Conservation (phyloP, 2,329 filamentous ascomycete genomes). For the Aspergillus sp. region DNA sequence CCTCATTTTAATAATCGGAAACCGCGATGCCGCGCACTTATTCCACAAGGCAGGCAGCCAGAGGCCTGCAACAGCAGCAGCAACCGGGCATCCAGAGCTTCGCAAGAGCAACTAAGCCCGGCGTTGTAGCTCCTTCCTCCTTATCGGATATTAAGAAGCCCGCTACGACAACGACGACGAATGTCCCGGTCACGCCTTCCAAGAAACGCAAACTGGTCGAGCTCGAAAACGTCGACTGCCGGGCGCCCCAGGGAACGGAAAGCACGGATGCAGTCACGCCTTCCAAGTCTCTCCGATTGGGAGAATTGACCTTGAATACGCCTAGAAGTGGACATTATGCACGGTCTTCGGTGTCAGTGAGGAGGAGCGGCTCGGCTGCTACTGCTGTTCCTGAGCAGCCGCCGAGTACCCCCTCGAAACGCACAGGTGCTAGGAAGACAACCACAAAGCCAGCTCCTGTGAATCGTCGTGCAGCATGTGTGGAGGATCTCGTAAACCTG, state of each 20-base stretch:
- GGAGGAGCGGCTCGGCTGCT: neutral
- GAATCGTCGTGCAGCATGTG: slow-evolving; percentile 26
- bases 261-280: slow-evolving; percentile 28
- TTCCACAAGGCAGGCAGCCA: slow-evolving; percentile 32
- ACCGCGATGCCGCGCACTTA: slow-evolving; percentile 34
- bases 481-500: slow-evolving; percentile 61
- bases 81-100: slow-evolving; percentile 49
- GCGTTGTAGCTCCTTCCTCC: slow-evolving; percentile 17
- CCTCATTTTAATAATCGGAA: slow-evolving; percentile 18
- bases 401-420: slow-evolving; percentile 32
- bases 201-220: slow-evolving; percentile 45
- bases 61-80: slow-evolving; percentile 10
- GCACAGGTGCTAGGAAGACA: neutral
- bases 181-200: slow-evolving; percentile 38
- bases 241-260: slow-evolving; percentile 13
- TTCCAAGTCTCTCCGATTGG: slow-evolving; percentile 38
- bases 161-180: slow-evolving; percentile 16
- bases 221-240: slow-evolving; percentile 36
- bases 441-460: neutral
- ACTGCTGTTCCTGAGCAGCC: neutral
- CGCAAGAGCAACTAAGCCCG: slow-evolving; percentile 48
- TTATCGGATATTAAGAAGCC: slow-evolving; percentile 36
- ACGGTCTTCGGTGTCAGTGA: neutral
- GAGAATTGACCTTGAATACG: slow-evolving; percentile 35
- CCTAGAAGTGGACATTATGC: slow-evolving; percentile 34